Percentiles rank a stretch among this genome's conserved stretches.
These are phyloP conservation scores for Teratosphaeria epicoccoides DNA, from an alignment of 2,329 filamentous ascomycete genomes.

Conservation along the genomic window DNA sequence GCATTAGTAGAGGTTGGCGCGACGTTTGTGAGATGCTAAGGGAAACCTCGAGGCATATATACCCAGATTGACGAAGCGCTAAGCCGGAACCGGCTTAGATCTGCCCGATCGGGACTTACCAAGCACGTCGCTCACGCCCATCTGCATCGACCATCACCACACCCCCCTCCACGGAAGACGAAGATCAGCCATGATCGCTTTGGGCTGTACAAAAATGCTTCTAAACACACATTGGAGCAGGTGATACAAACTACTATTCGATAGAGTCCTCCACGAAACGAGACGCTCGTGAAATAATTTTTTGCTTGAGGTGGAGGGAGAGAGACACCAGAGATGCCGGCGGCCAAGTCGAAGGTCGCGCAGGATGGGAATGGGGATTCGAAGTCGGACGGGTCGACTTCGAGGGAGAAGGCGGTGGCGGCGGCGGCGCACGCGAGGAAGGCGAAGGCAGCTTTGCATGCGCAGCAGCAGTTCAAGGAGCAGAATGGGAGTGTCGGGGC, in stretches of 20 bases:
- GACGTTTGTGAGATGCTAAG: too few species aligned
- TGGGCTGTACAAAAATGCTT: background rate
- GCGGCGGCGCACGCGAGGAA: slow-evolving; percentile 28
- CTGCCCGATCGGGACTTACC: too few species aligned
- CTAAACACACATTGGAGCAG: background rate
- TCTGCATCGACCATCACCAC: background rate
- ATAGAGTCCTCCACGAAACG: background rate
- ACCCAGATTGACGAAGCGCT: too few species aligned
- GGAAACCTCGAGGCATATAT: too few species aligned
- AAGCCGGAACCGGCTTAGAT: too few species aligned
- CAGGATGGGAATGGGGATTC: slow-evolving; percentile 23
- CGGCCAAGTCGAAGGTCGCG: slow-evolving; percentile 21
- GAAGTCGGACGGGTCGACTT: slow-evolving; percentile 23
- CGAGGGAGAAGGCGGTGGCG: slow-evolving; percentile 34
- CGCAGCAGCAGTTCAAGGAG: slow-evolving; percentile 8
- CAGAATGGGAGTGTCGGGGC: too few species aligned
- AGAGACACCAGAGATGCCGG: slow-evolving; percentile 14
- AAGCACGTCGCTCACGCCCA: too few species aligned
- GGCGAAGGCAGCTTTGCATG: slow-evolving; percentile 23
- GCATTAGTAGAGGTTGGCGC: too few species aligned
- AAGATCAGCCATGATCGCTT: background rate
- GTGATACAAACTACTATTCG: background rate
- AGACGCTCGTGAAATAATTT: background rate
- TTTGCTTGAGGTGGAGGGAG: background rate
- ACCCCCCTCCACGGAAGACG: background rate